A percentile compares a stretch with the other conserved stretches of the same genome.
Evolutionary conservation across 169 alveolate species (phyloP).

Genomic region (Sarcocystis neurona): DNA sequence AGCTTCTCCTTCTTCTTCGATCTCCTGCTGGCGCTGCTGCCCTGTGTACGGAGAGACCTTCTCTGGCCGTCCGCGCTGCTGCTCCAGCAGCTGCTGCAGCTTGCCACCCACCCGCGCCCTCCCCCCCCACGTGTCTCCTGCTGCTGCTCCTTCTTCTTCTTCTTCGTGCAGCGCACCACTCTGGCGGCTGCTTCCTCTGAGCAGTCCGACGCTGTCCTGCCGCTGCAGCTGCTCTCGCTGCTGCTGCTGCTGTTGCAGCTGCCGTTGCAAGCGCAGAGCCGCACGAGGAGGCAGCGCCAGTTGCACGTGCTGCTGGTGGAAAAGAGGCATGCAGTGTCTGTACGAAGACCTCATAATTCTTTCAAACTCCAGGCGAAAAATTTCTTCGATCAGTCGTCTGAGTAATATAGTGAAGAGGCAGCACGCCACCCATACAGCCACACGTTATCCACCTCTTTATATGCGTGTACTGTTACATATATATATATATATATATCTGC

Average conservation of each 20-base stretch:
- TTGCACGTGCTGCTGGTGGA: not conserved
- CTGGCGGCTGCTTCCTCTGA: too few species aligned
- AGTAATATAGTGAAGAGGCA: constrained; percentile 5
- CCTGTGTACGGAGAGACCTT: constrained; percentile 5
- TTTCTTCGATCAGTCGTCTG: constrained; percentile 47
- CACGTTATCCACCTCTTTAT: too few species aligned
- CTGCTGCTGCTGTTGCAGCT: constrained; percentile 41
- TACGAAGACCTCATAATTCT: constrained; percentile 31
- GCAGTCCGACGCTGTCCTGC: too few species aligned
- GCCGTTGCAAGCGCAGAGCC: not conserved
- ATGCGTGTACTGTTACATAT: too few species aligned
- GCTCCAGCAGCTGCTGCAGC: constrained; percentile 18
- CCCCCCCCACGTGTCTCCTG: too few species aligned
- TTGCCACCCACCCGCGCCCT: too few species aligned
- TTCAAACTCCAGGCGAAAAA: constrained; percentile 52
- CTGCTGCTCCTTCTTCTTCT: too few species aligned
- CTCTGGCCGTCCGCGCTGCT: constrained; percentile 10
- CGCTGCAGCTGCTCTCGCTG: constrained; percentile 19
- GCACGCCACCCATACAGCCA: too few species aligned
- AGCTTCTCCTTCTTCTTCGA: constrained; percentile 9
- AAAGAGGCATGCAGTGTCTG: constrained; percentile 43
- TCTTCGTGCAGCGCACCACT: too few species aligned
- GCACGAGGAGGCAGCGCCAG: not conserved
- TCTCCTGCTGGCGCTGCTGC: constrained; percentile 37
- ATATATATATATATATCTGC: too few species aligned